Percentiles rank a stretch among this genome's conserved stretches.
Evolutionary conservation across 1,284 basidiomycete species (phyloP).

Genomic region (Trichosporon faecale): DNA sequence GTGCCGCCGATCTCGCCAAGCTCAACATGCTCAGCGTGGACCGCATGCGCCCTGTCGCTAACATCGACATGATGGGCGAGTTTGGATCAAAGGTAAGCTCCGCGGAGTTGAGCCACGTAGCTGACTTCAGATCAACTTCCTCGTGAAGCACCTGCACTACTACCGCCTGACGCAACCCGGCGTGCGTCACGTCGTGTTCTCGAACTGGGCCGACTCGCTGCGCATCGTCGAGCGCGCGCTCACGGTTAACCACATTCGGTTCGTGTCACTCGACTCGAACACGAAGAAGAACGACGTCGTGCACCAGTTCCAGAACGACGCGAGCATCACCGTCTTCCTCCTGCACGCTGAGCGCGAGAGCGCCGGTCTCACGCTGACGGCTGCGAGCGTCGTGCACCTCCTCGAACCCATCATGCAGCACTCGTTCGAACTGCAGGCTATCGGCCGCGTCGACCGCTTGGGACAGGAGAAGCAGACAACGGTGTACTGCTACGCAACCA

Average conservation of each 20-base stretch:
- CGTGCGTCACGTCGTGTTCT: constrained; percentile 50
- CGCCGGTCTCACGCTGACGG: constrained; percentile 50
- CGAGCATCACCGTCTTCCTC: constrained; percentile 47
- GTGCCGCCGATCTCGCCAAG: constrained; percentile 29
- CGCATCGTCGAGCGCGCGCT: constrained; percentile 49
- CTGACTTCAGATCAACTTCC: constrained; percentile 42
- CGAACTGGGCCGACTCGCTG: constrained; percentile 48
- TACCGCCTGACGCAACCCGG: constrained; percentile 29
- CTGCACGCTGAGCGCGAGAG: constrained; percentile 51
- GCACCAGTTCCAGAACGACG: constrained; percentile 42
- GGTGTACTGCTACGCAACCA: constrained; percentile 50
- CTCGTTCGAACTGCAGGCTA: constrained; percentile 51
- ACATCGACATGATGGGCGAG: constrained; percentile 46
- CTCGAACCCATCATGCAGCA: constrained; percentile 51
- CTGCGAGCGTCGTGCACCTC: constrained; percentile 50
- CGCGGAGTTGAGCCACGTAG: background rate
- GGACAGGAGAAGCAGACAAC: constrained; percentile 47
- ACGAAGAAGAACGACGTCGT: constrained; percentile 41
- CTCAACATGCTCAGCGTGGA: constrained; percentile 33
- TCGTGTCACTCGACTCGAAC: constrained; percentile 35
- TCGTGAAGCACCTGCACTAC: constrained; percentile 45
- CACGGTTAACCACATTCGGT: constrained; percentile 39
- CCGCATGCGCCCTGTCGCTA: constrained; percentile 28
- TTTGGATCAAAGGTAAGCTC: constrained; percentile 48
- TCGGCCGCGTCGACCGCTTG: constrained; percentile 29